Base-by-base conservation (phyloP, 2,329 filamentous ascomycete species). In the Clonostachys byssicola region DNA sequence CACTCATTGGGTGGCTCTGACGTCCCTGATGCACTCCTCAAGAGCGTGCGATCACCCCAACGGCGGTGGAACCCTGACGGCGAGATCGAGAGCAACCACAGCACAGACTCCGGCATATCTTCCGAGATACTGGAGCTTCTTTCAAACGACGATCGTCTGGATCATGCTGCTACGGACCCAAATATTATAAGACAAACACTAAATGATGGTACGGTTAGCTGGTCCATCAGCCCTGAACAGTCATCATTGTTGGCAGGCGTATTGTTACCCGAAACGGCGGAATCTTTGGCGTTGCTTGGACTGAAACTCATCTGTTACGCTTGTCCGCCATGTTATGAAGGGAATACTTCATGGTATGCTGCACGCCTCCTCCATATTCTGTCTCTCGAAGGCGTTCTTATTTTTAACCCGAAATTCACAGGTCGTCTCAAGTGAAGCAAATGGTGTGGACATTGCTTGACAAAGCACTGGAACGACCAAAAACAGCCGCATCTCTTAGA, bases 241-340 rank as follows among this genome's bases (percentile, higher is more conserved):
- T 41, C 3, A 14, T 34, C 3, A 5, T 45, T 44, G 14, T 30
- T 30, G 45, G 6, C 1, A 35, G 38, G 2, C 13, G 39, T 2
- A 10, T 60, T 6, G 51, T 50, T 0, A 4, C 45, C 55, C 1
- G 51, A 55, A 5, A 57, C 55, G 0, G 16, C 43, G 3, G 55
- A 61, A 17, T 51, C 56, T 2, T 50, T 60, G 17, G 47, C 49
- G 2, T 45, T 45, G 0, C 47, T 52, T 1, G 58, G 55, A 0
- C 23, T 65, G 1, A 56, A 50, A 2, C 36, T 65, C 0, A 7
- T 66, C 0, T 64, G 59, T 16, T 64, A 60, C 41, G 50, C 54
- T 2, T 61, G 59, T 10, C 63, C 63, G 5, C 62, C 58, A 5
- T 60, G 59, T 35, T 64, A 60, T 12, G 63, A 66, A 42, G 63